Evolutionary conservation across 805 yeast genomes (phyloP).

Genomic region (Lipomyces starkeyi): DNA sequence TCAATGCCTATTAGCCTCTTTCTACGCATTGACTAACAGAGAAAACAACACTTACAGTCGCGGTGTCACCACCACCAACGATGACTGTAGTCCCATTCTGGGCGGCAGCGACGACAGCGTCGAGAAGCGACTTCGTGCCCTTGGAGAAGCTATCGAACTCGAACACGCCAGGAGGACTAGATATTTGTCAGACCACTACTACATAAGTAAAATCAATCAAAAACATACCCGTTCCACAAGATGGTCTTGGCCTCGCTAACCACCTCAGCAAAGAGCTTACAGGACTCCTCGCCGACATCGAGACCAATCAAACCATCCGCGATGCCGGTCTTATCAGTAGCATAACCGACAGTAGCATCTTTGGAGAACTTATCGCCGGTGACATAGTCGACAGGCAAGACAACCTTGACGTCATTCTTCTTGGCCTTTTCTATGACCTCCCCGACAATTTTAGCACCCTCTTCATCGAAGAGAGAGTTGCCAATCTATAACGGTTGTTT

Average conservation of each 20-base stretch:
- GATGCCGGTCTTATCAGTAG: slow-evolving; percentile 89
- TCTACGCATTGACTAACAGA: slow-evolving; percentile 43
- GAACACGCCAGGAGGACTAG: slow-evolving; percentile 94
- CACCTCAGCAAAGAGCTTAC: slow-evolving; percentile 76
- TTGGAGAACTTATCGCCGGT: slow-evolving; percentile 93
- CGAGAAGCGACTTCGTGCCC: slow-evolving; percentile 91
- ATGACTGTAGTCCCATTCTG: slow-evolving; percentile 92
- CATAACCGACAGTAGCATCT: slow-evolving; percentile 84
- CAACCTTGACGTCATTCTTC: slow-evolving; percentile 90
- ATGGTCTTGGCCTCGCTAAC: slow-evolving; percentile 95
- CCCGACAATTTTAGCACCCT: slow-evolving; percentile 95
- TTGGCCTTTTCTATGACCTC: slow-evolving; percentile 93
- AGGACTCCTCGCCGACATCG: slow-evolving; percentile 92
- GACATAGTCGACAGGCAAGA: slow-evolving; percentile 93
- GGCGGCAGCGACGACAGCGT: slow-evolving; percentile 84
- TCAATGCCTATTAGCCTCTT: background rate
- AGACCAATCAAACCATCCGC: slow-evolving; percentile 96
- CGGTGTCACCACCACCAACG: slow-evolving; percentile 99
- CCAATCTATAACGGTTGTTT: slow-evolving; percentile 60
- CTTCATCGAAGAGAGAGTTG: slow-evolving; percentile 88
- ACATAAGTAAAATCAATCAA: background rate
- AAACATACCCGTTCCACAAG: slow-evolving; percentile 86
- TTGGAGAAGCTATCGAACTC: slow-evolving; percentile 91
- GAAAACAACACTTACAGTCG: slow-evolving; percentile 59
- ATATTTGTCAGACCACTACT: background rate